These are phyloP conservation scores for Podila clonocystis DNA, from an alignment of 192 early-diverging fungal genomes.

Conservation along the genomic window DNA sequence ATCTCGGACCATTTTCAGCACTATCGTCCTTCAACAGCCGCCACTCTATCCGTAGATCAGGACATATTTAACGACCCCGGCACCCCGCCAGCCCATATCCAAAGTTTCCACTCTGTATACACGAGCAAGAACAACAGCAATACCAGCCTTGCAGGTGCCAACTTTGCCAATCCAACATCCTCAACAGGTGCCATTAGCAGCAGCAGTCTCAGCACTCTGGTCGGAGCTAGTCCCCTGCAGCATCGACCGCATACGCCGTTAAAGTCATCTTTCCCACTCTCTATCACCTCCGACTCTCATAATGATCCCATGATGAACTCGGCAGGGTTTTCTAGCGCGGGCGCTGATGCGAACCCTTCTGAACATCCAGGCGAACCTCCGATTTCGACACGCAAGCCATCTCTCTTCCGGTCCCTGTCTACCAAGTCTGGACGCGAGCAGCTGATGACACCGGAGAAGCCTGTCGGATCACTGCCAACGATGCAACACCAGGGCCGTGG, in stretches of 20 bases:
- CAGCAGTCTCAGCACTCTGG: conserved; percentile 17
- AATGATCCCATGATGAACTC: conserved; percentile 13
- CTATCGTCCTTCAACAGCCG: background rate
- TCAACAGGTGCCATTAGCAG: conserved; percentile 8
- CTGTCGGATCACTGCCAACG: conserved; percentile 30
- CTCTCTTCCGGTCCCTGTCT: conserved; percentile 23
- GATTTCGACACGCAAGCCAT: background rate
- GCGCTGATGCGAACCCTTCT: conserved; percentile 3
- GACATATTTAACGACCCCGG: background rate
- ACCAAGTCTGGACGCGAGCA: conserved; percentile 27
- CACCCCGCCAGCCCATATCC: background rate
- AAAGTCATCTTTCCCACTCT: conserved; percentile 28
- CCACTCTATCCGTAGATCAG: conserved; percentile 3
- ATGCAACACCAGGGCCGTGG: conserved; percentile 30
- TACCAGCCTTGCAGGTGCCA: background rate
- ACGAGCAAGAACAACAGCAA: conserved; percentile 6
- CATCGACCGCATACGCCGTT: conserved; percentile 37
- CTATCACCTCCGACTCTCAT: conserved; percentile 25
- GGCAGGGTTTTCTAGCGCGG: background rate
- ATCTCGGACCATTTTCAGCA: conserved; percentile 8
- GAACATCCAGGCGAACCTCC: background rate
- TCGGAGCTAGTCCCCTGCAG: conserved; percentile 18
- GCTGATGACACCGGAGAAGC: conserved; percentile 24
- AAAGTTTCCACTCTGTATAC: no score
- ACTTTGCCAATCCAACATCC: background rate